phyloP scores from a whole-genome alignment of 129 eudicot genomes.

The Ambrosia trifida region DNA sequence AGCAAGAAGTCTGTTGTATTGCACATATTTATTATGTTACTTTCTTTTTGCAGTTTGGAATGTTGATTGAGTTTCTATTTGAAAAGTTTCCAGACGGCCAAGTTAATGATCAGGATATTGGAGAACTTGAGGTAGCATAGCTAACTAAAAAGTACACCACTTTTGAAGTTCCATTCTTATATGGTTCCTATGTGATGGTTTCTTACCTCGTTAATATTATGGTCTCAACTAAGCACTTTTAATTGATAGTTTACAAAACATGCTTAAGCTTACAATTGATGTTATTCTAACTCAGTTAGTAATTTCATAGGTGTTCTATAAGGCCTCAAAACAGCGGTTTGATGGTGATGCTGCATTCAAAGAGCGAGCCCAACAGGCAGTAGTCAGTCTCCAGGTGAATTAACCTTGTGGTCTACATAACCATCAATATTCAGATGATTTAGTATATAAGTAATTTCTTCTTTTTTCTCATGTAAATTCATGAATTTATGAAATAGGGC shows the following conservation, averaged over 20 bases:
- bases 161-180: not conserved
- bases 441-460: not conserved
- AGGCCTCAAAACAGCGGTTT: conserved; percentile 88
- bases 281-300: conserved; percentile 14
- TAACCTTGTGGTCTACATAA: conserved; percentile 14
- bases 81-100: conserved; percentile 74
- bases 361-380: conserved; percentile 91
- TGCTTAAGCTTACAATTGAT: not conserved
- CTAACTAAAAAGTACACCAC: conserved; percentile 5
- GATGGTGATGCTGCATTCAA: conserved; percentile 81
- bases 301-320: conserved; percentile 68
- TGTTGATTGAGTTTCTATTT: conserved; percentile 87
- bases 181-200: not conserved
- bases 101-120: conserved; percentile 71
- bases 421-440: not conserved
- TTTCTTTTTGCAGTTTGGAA: conserved; percentile 74
- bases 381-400: conserved; percentile 91
- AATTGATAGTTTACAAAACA: not conserved
- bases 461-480: not conserved
- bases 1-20: conserved; percentile 7
- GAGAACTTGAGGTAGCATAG: conserved; percentile 79
- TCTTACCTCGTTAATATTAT: not conserved
- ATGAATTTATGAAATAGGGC: conserved; percentile 41
- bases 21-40: not conserved
- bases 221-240: not conserved